Conservation (phyloP, 495 filamentous ascomycete species). For the Aspergillus mulundensis region DNA sequence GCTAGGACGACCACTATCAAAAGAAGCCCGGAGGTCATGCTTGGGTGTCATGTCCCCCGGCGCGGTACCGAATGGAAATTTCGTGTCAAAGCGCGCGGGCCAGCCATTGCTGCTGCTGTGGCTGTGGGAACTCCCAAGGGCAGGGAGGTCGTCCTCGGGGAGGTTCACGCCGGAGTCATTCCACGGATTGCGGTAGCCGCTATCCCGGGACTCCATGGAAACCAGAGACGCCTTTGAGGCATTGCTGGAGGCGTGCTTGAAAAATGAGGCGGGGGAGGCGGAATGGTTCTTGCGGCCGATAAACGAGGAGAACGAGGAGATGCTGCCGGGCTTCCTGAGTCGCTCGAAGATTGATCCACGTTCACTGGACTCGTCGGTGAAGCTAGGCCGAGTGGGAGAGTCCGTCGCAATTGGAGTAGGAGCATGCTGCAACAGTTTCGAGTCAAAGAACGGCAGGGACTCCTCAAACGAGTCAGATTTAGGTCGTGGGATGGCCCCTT, state of each 20-base stretch:
- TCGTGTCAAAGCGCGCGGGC: slow-evolving; percentile 58
- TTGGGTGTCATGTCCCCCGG: slow-evolving; percentile 79
- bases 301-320: slow-evolving; percentile 88
- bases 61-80: slow-evolving; percentile 63
- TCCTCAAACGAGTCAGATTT: slow-evolving; percentile 99
- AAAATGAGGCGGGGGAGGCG: slow-evolving; percentile 74
- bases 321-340: slow-evolving; percentile 86
- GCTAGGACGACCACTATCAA: slow-evolving; percentile 85
- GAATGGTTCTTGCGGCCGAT: slow-evolving; percentile 93
- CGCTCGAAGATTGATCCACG: slow-evolving; percentile 80
- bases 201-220: slow-evolving; percentile 87
- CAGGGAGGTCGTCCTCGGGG: slow-evolving; percentile 72
- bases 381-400: slow-evolving; percentile 75
- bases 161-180: slow-evolving; percentile 95
- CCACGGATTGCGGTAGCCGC: slow-evolving; percentile 93
- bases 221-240: slow-evolving; percentile 92
- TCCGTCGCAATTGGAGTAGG: slow-evolving; percentile 75
- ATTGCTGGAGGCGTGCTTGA: slow-evolving; percentile 89
- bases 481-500: slow-evolving; percentile 88
- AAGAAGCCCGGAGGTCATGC: slow-evolving; percentile 74
- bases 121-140: slow-evolving; percentile 54
- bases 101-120: slow-evolving; percentile 61
- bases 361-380: slow-evolving; percentile 72
- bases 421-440: slow-evolving; percentile 88
- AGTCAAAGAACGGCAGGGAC: slow-evolving; percentile 91